A percentile compares a stretch with the other conserved stretches of the same genome.
phyloP scores from a whole-genome alignment of 2,329 filamentous ascomycete genomes.

The Hyphodiscus sp. region DNA sequence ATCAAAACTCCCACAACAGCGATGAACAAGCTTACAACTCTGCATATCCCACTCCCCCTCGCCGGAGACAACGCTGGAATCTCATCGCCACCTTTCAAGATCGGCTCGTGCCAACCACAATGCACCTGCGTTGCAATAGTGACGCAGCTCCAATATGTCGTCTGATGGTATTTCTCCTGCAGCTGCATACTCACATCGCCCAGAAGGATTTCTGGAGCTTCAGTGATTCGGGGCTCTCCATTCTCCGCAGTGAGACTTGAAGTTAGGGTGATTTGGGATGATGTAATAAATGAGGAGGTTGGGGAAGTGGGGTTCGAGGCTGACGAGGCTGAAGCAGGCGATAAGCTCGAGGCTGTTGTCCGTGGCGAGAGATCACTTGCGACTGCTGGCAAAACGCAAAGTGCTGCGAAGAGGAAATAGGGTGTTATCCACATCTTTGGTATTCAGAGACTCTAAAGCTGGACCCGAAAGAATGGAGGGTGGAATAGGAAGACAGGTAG shows the following conservation, averaged over 20 bases:
- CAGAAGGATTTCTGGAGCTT: slow-evolving; percentile 2
- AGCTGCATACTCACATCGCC: slow-evolving; percentile 6
- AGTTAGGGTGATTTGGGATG: background rate
- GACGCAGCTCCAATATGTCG: slow-evolving; percentile 26
- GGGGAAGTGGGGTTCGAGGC: slow-evolving; percentile 1
- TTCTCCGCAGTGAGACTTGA: background rate
- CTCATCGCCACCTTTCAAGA: slow-evolving; percentile 24
- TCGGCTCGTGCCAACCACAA: slow-evolving; percentile 27
- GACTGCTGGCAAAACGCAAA: background rate
- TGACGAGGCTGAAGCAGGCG: background rate
- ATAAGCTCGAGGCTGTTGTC: background rate
- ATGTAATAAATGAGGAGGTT: background rate
- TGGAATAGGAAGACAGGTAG: background rate
- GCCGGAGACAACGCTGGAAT: slow-evolving; percentile 15
- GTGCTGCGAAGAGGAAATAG: background rate
- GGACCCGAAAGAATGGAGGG: no score
- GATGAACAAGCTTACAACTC: slow-evolving; percentile 1
- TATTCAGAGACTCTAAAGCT: no score
- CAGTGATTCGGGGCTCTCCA: slow-evolving; percentile 9
- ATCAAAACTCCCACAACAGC: slow-evolving; percentile 9
- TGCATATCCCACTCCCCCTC: slow-evolving; percentile 1
- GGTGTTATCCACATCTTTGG: background rate
- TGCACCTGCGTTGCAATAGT: slow-evolving; percentile 14
- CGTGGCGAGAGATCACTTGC: background rate
- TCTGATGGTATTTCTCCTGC: slow-evolving; percentile 26